Percentiles rank a stretch among this genome's conserved stretches.
phyloP scores from a whole-genome alignment of 208 protist species.

The Crithidia sp. region DNA sequence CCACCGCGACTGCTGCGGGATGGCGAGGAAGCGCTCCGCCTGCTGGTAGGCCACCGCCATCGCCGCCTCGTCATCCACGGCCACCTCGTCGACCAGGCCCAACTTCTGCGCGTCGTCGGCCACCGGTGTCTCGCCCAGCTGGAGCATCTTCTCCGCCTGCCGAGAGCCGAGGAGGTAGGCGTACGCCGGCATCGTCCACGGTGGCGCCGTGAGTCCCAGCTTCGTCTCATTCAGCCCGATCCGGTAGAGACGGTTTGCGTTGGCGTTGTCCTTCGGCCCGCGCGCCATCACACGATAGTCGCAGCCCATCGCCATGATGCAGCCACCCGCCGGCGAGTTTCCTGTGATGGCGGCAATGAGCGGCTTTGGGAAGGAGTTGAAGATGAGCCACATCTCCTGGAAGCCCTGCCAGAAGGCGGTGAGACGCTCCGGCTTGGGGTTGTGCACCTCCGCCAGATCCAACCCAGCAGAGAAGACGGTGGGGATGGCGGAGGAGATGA shows the following conservation, averaged over 20 bases:
- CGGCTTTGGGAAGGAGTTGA: conserved; percentile 83
- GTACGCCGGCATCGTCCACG: conserved; percentile 81
- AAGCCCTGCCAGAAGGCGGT: conserved; percentile 68
- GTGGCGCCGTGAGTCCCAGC: conserved; percentile 66
- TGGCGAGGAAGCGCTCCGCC: conserved; percentile 63
- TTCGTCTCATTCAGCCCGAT: conserved; percentile 88
- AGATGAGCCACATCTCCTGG: conserved; percentile 84
- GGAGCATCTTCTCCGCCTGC: conserved; percentile 75
- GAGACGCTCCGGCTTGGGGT: conserved; percentile 70
- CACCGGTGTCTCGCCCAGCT: conserved; percentile 75
- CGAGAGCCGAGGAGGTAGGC: conserved; percentile 70
- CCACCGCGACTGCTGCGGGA: conserved; percentile 77
- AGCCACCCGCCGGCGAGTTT: conserved; percentile 76
- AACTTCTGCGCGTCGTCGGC: conserved; percentile 68
- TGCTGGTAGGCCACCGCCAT: conserved; percentile 55
- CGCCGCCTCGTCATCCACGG: conserved; percentile 46
- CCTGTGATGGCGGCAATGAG: conserved; percentile 82
- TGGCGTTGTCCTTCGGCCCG: conserved; percentile 48
- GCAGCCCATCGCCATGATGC: conserved; percentile 78
- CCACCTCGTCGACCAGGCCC: conserved; percentile 74
- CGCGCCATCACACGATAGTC: conserved; percentile 85
- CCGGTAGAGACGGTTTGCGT: conserved; percentile 56
- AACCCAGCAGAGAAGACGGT: conserved; percentile 85
- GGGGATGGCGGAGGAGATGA: conserved; percentile 72
- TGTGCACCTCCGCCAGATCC: conserved; percentile 78